Percentiles rank a stretch among this genome's conserved stretches.
Conservation (phyloP, 2,329 filamentous ascomycete species). For the Triangularia setosa region DNA sequence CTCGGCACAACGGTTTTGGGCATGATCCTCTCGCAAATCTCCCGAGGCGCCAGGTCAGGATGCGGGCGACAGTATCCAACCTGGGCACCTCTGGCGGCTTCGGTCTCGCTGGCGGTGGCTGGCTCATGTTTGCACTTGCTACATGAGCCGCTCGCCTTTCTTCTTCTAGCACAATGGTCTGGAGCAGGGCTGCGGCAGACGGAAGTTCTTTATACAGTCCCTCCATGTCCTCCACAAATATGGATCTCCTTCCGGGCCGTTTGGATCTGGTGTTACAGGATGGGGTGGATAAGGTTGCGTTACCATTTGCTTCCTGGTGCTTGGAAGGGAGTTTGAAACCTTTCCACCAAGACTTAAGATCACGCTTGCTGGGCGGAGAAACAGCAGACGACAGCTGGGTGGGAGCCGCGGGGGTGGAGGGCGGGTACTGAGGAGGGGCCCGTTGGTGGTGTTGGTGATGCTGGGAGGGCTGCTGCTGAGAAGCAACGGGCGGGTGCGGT, state of each 20-base stretch:
- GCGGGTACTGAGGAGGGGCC: constrained; percentile 14
- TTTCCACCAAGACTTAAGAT: constrained; percentile 96
- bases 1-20: constrained; percentile 7
- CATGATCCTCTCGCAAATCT: constrained; percentile 11
- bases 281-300: constrained; percentile 37
- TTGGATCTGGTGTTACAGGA: constrained; percentile 15
- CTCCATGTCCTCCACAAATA: constrained; percentile 24
- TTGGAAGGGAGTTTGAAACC: constrained; percentile 73
- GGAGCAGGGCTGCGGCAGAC: constrained; percentile 11
- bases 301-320: constrained; percentile 54
- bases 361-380: constrained; percentile 74
- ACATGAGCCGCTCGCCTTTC: constrained; percentile 16
- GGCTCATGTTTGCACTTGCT: constrained; percentile 26
- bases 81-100: constrained; percentile 15
- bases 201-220: constrained; percentile 9
- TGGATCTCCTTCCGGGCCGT: constrained; percentile 16
- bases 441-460: constrained; percentile 19
- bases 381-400: constrained; percentile 38
- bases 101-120: constrained; percentile 4
- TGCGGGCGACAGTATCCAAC: constrained; percentile 16
- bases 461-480: constrained; percentile 19
- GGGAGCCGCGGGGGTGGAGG: constrained; percentile 7
- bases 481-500: constrained; percentile 16
- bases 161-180: constrained; percentile 13
- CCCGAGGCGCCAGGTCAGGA: constrained; percentile 18